These are phyloP conservation scores for Boletus rufocinnamomeus DNA, from an alignment of 768 basidiomycete genomes.

Conservation along the genomic window DNA sequence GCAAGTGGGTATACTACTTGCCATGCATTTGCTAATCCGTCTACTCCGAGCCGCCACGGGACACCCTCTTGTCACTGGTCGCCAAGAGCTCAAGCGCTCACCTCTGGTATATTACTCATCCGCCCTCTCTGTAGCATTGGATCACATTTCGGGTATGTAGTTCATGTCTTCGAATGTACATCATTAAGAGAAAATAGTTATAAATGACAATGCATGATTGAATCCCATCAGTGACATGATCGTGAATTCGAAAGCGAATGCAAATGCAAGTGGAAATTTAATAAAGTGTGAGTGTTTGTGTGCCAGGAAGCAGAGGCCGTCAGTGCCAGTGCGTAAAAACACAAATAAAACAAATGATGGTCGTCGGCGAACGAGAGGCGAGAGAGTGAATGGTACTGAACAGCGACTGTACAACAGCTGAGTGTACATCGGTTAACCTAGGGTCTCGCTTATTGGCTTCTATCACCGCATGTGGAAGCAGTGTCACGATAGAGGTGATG, in stretches of 20 bases:
- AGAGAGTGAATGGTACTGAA: constrained; percentile 20
- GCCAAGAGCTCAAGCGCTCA: neutral
- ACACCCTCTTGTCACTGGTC: neutral
- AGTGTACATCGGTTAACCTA: constrained; percentile 24
- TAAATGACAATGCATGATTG: constrained; percentile 34
- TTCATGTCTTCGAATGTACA: constrained; percentile 17
- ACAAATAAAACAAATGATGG: constrained; percentile 29
- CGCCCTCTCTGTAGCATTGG: too few species aligned
- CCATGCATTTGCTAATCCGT: neutral
- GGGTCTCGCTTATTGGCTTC: constrained; percentile 16
- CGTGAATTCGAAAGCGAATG: constrained; percentile 25
- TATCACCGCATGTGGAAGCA: constrained; percentile 15
- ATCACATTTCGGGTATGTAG: neutral
- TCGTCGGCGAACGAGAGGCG: constrained; percentile 20
- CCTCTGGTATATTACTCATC: neutral
- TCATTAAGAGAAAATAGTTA: constrained; percentile 30
- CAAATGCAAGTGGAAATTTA: constrained; percentile 17
- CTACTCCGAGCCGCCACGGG: neutral
- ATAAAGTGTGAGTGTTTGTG: constrained; percentile 13
- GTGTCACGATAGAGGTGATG: constrained; percentile 5
- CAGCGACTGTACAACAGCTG: constrained; percentile 26
- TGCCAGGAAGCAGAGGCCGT: constrained; percentile 13
- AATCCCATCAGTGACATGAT: constrained; percentile 24
- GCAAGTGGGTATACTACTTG: neutral
- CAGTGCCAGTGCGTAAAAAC: constrained; percentile 21